These are phyloP conservation scores for Fusarium nelsonii DNA, from an alignment of 2,329 filamentous ascomycete species.

Conservation along the genomic window DNA sequence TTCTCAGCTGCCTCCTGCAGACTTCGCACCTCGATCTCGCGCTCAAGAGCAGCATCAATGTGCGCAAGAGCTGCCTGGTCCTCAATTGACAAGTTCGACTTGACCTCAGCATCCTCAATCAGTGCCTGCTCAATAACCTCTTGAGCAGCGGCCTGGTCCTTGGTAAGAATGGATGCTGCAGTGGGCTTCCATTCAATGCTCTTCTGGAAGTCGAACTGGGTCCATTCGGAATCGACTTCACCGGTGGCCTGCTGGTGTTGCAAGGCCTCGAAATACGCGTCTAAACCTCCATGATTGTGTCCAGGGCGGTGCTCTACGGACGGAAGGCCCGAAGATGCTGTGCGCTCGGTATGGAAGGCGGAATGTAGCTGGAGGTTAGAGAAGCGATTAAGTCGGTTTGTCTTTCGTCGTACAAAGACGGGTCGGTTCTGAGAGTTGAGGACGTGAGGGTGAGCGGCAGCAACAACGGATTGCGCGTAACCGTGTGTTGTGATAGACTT, in stretches of 20 bases:
- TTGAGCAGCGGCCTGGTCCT: conserved; percentile 64
- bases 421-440: conserved; percentile 78
- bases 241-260: conserved; percentile 78
- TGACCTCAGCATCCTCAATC: conserved; percentile 53
- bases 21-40: conserved; percentile 74
- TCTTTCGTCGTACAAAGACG: conserved; percentile 70
- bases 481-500: conserved; percentile 98
- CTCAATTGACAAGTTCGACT: conserved; percentile 58
- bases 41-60: conserved; percentile 85
- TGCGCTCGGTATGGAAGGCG: conserved; percentile 75
- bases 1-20: conserved; percentile 60
- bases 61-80: conserved; percentile 76
- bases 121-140: conserved; percentile 51
- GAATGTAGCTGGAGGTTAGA: conserved; percentile 76
- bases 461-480: conserved; percentile 97
- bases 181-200: conserved; percentile 88
- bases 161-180: conserved; percentile 67
- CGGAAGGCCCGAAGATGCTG: conserved; percentile 60
- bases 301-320: conserved; percentile 67
- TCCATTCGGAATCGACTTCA: conserved; percentile 83
- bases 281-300: conserved; percentile 74
- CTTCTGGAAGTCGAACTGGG: conserved; percentile 89
- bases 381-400: conserved; percentile 66
- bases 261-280: conserved; percentile 92
- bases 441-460: conserved; percentile 85